Conservation (phyloP, 2,329 filamentous ascomycete genomes). For the Xylariaceae sp. region DNA sequence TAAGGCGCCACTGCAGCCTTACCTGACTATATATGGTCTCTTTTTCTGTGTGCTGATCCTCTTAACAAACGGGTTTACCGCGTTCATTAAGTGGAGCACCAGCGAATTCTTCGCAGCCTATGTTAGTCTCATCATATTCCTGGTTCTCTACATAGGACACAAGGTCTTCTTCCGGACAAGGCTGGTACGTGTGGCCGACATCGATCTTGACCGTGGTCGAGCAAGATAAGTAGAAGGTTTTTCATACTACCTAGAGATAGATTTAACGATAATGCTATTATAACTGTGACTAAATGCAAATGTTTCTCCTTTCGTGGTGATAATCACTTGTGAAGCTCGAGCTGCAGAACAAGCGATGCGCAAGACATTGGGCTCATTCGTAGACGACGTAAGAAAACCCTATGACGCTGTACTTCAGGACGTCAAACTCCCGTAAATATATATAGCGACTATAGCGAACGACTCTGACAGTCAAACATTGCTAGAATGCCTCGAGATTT, state of each 20-base stretch:
- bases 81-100: slow-evolving; percentile 68
- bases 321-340: too few species aligned
- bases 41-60: slow-evolving; percentile 70
- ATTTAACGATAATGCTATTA: slow-evolving; percentile 1
- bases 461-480: too few species aligned
- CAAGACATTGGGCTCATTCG: too few species aligned
- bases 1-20: slow-evolving; percentile 67
- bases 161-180: slow-evolving; percentile 53
- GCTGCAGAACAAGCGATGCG: too few species aligned
- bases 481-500: too few species aligned
- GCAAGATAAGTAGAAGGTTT: slow-evolving; percentile 11
- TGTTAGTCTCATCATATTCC: slow-evolving; percentile 68
- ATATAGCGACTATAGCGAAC: too few species aligned
- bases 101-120: slow-evolving; percentile 70
- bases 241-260: not conserved
- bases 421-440: too few species aligned
- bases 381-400: too few species aligned
- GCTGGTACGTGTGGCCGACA: slow-evolving; percentile 35
- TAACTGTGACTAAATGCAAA: not conserved
- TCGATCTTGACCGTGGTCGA: slow-evolving; percentile 40
- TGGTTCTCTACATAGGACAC: slow-evolving; percentile 65
- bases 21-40: slow-evolving; percentile 68
- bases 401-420: too few species aligned
- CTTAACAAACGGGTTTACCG: slow-evolving; percentile 72
- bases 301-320: not conserved